These are phyloP conservation scores for Termitomyces eurrhizus DNA, from an alignment of 768 basidiomycete genomes.

Conservation along the genomic window DNA sequence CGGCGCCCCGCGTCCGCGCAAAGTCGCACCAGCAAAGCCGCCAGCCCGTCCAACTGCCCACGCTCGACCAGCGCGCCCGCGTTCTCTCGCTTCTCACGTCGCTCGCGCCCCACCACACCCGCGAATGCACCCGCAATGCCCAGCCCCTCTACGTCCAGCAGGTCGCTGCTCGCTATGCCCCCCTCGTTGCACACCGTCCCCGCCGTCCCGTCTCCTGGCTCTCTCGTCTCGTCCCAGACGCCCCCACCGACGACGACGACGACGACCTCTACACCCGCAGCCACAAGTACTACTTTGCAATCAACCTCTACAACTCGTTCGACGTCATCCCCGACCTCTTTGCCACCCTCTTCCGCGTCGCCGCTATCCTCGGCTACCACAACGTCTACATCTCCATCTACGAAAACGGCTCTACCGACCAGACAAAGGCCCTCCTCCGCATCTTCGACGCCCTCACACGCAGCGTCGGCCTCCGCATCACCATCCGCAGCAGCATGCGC, in stretches of 20 bases:
- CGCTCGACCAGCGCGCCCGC: conserved; percentile 77
- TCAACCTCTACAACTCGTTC: conserved; percentile 99
- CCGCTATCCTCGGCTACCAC: conserved; percentile 90
- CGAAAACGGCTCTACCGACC: conserved; percentile 98
- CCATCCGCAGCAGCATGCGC: conserved; percentile 89
- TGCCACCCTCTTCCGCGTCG: conserved; percentile 91
- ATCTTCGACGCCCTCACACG: conserved; percentile 93
- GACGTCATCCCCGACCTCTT: conserved; percentile 97
- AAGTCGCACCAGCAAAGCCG: conserved; percentile 50
- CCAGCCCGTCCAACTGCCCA: conserved; percentile 71
- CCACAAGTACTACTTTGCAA: conserved; percentile 99
- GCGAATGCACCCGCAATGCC: conserved; percentile 81
- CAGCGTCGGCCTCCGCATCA: conserved; percentile 87
- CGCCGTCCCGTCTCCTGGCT: conserved; percentile 60
- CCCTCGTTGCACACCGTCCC: conserved; percentile 76
- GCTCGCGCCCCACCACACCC: conserved; percentile 88
- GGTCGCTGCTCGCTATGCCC: conserved; percentile 77
- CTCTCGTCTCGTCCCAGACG: conserved; percentile 56
- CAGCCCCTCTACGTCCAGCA: conserved; percentile 87
- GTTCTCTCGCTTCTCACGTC: conserved; percentile 85
- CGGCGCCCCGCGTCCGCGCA: conserved; percentile 15
- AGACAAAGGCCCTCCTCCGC: conserved; percentile 93
- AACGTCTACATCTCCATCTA: conserved; percentile 99
- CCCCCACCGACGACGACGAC: conserved; percentile 38
- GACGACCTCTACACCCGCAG: conserved; percentile 41